Conservation (phyloP, 106 monocot genomes). For the Dioscorea dumetorum region DNA sequence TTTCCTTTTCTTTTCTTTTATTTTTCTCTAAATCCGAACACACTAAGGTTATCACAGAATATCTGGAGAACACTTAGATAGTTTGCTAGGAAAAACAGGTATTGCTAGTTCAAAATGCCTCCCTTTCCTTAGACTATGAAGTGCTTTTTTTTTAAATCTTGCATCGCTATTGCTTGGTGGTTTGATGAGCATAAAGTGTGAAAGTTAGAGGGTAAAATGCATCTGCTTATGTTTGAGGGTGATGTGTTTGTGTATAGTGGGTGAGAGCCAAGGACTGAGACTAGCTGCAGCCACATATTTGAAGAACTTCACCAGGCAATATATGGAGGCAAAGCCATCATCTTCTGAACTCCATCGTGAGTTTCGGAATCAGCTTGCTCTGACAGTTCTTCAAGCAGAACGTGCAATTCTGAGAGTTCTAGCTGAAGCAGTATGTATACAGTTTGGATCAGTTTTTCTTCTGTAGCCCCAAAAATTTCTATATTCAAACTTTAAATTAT, state of each 20-base stretch:
- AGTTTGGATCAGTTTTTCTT: background rate
- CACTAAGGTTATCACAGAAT: too few species aligned
- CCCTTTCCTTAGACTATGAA: background rate
- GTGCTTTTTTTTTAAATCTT: background rate
- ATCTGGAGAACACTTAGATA: too few species aligned
- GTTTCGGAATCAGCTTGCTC: constrained; percentile 57
- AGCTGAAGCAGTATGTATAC: constrained; percentile 51
- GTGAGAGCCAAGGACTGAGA: constrained; percentile 37
- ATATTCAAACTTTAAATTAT: too few species aligned
- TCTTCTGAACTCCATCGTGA: constrained; percentile 22
- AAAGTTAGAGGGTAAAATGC: background rate
- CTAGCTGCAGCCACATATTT: constrained; percentile 69
- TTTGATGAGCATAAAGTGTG: background rate
- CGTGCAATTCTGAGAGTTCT: constrained; percentile 53
- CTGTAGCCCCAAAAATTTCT: background rate
- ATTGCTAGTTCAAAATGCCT: background rate
- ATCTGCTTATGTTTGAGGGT: background rate
- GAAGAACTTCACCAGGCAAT: constrained; percentile 47
- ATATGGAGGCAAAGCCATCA: constrained; percentile 9
- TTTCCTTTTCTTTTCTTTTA: too few species aligned
- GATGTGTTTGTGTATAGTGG: constrained; percentile 14
- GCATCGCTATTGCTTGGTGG: background rate
- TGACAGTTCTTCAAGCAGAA: constrained; percentile 46
- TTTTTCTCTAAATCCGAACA: too few species aligned
- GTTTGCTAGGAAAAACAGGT: background rate